phyloP scores from a whole-genome alignment of 1,139 yeast genomes.

The Candida gigantensis region DNA sequence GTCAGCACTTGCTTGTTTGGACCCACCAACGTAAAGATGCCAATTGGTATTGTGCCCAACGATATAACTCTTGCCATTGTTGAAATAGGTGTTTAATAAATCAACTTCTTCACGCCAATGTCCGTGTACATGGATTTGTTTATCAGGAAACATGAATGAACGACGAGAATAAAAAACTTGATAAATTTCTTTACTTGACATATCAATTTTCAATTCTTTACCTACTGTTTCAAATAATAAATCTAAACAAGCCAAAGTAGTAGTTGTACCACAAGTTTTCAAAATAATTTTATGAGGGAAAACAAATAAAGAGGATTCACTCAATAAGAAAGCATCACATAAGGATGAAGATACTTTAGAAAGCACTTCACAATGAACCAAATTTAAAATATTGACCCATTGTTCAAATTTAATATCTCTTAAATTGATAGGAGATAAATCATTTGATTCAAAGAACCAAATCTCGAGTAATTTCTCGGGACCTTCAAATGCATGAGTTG shows the following conservation, averaged over 20 bases:
- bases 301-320: conserved; percentile 90
- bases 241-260: conserved; percentile 77
- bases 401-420: conserved; percentile 63
- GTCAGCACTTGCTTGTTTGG: conserved; percentile 14
- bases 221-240: conserved; percentile 57
- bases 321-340: conserved; percentile 82
- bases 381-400: conserved; percentile 75
- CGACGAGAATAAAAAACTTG: conserved; percentile 88
- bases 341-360: conserved; percentile 61
- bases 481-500: conserved; percentile 92
- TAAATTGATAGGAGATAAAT: conserved; percentile 44
- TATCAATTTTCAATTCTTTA: conserved; percentile 14
- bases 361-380: conserved; percentile 85
- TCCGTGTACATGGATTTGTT: conserved; percentile 77
- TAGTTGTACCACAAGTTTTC: conserved; percentile 96
- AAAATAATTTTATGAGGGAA: conserved; percentile 81
- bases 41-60: conserved; percentile 81
- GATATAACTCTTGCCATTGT: conserved; percentile 66
- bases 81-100: conserved; percentile 64
- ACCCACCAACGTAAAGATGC: conserved; percentile 77
- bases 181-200: conserved; percentile 45
- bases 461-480: conserved; percentile 92
- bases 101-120: conserved; percentile 83
- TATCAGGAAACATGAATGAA: conserved; percentile 88
- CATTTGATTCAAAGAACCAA: conserved; percentile 57